Evolutionary conservation across 129 eudicot species (phyloP), one percentile per base, ranked within the genome.

Genomic region (Oenanthe sinensis): DNA sequence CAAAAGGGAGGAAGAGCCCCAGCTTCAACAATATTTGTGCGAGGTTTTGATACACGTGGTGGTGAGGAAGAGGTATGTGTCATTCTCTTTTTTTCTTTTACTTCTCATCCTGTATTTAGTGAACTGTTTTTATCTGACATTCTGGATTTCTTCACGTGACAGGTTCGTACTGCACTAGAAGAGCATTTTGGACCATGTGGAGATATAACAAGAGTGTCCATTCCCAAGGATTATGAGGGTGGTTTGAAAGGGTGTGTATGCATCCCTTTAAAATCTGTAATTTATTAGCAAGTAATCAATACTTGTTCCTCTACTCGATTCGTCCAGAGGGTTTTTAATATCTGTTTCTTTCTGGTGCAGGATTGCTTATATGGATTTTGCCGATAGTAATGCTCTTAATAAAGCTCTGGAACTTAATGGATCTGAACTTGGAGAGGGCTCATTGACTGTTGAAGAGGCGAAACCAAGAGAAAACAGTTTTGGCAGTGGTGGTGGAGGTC

Each of bases 151-250:
- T 30, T 6, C 48, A 11, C 65, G 42, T 37, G 85, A 75, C 93
- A 93, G 98, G 68, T 88, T 60, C 83, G 87, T 69, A 73, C 47
- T 71, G 78, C 90, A 7, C 84, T 94, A 75, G 80, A 85, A 80
- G 86, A 84, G 72, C 88, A 85, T 79, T 94, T 94, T 83, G 89
- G 84, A 0, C 55, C 88, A 28, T 94, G 98, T 84, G 98, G 98
- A 69, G 92, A 88, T 69, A 89, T 94, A 26, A 77, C 91, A 47
- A 81, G 93, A 72, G 70, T 87, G 7, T 86, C 88, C 7, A 67
- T 91, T 33, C 98, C 98, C 0, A 81, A 44, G 65, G 91, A 91
- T 79, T 79, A 79, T 26, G 93, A 91, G 37, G 63, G 75, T 60
- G 91, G 90, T 58, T 74, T 84, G 62, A 91, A 88, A 86, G 98